Evolutionary conservation across 2,329 filamentous ascomycete species (phyloP).

Genomic region (Didymella keratinophila): DNA sequence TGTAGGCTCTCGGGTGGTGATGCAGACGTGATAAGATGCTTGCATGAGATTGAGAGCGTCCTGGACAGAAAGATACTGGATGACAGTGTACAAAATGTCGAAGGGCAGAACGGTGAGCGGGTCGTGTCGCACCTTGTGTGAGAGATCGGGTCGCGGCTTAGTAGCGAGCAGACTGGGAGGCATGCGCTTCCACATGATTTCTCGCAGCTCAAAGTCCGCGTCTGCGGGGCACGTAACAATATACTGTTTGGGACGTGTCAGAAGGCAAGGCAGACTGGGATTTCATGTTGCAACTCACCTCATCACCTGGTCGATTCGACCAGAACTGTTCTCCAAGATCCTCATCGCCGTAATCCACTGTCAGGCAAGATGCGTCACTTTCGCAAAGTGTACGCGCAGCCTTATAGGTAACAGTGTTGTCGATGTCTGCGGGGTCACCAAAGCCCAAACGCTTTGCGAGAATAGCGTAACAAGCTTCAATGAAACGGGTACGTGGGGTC

Average conservation of each 20-base stretch:
- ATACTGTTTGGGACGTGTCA: slow-evolving; percentile 10
- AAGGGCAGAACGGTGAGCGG: slow-evolving; percentile 24
- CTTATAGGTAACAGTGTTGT: slow-evolving; percentile 27
- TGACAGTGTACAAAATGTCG: slow-evolving; percentile 22
- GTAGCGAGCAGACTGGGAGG: not conserved
- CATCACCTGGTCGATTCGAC: slow-evolving; percentile 26
- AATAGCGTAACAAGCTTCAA: slow-evolving; percentile 27
- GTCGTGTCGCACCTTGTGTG: slow-evolving; percentile 22
- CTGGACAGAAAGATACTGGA: slow-evolving; percentile 15
- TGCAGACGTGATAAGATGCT: slow-evolving; percentile 24
- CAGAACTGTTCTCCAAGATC: slow-evolving; percentile 22
- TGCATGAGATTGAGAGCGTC: slow-evolving; percentile 22
- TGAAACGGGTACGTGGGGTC: slow-evolving; percentile 29
- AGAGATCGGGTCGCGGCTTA: not conserved
- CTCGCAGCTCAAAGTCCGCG: not conserved
- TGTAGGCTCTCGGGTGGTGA: slow-evolving; percentile 6
- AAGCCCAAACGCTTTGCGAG: slow-evolving; percentile 25
- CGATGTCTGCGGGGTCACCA: slow-evolving; percentile 5
- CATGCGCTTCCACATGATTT: not conserved
- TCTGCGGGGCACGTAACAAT: slow-evolving; percentile 20
- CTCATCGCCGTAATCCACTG: slow-evolving; percentile 26
- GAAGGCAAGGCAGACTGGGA: not conserved
- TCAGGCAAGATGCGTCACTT: slow-evolving; percentile 6
- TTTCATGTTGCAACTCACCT: slow-evolving; percentile 13
- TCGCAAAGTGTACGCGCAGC: slow-evolving; percentile 5